Conservation (phyloP, 176 grass and related monocot species). For the Bromus sterilis region DNA sequence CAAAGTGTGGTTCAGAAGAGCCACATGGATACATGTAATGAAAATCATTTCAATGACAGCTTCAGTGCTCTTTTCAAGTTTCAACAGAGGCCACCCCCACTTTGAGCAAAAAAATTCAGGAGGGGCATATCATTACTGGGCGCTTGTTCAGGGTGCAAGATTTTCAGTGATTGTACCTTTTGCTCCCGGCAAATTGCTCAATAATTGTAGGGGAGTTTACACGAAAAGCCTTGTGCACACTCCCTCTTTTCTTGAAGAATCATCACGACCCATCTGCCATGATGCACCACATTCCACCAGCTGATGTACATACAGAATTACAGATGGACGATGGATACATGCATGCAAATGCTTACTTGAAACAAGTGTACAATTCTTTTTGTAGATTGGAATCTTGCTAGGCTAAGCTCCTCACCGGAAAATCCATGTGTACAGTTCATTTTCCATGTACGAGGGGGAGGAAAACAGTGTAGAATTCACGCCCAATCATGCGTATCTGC, state of each 20-base stretch:
- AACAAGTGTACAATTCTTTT: too few relatives aligned
- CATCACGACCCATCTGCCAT: background rate
- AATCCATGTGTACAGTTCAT: background rate
- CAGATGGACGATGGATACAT: background rate
- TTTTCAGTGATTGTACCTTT: constrained; percentile 29
- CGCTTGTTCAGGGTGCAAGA: constrained; percentile 11
- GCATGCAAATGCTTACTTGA: background rate
- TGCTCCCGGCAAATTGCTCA: constrained; percentile 47
- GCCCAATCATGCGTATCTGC: constrained; percentile 35
- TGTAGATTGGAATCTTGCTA: constrained; percentile 15
- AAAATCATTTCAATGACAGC: constrained; percentile 4
- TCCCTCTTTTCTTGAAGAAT: constrained; percentile 1
- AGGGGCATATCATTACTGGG: constrained; percentile 18
- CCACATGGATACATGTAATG: background rate
- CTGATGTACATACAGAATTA: background rate
- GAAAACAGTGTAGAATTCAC: background rate
- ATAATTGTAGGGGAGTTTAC: constrained; percentile 41
- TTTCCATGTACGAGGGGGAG: background rate
- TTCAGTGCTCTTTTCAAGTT: constrained; percentile 15
- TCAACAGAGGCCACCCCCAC: background rate
- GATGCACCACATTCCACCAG: background rate
- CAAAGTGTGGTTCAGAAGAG: background rate
- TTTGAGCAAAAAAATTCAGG: background rate
- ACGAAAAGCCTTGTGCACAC: background rate
- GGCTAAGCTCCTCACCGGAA: background rate